These are phyloP conservation scores for Plasmodium knowlesi DNA, from an alignment of 169 alveolate species.

Conservation along the genomic window DNA sequence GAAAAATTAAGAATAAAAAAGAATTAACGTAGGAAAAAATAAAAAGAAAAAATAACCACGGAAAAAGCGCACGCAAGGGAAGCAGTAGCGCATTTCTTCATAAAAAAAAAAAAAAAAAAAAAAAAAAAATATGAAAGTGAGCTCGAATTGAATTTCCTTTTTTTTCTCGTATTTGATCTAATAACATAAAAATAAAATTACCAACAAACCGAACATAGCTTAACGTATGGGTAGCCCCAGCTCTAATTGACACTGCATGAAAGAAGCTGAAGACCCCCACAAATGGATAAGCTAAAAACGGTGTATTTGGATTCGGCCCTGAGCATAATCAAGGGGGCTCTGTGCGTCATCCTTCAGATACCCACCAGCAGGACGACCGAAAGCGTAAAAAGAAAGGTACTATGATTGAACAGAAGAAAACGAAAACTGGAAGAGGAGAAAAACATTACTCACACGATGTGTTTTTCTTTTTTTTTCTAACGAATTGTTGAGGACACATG, in stretches of 20 bases:
- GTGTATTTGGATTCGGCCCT: slow-evolving; percentile 83
- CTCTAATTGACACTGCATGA: neutral
- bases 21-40: neutral
- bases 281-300: slow-evolving; percentile 71
- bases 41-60: neutral
- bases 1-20: neutral
- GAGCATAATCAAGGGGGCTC: slow-evolving; percentile 88
- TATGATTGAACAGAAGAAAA: neutral
- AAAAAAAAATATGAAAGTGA: neutral
- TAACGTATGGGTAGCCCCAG: neutral
- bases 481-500: neutral
- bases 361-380: slow-evolving; percentile 87
- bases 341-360: slow-evolving; percentile 82
- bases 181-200: neutral
- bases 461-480: neutral
- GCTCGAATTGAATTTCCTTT: neutral
- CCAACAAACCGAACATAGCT: neutral
- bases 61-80: neutral
- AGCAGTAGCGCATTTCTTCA: neutral
- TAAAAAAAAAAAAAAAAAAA: neutral
- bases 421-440: neutral
- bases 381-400: slow-evolving; percentile 75
- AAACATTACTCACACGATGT: neutral
- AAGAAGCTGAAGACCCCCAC: neutral
- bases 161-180: neutral